A percentile compares a stretch with the other conserved stretches of the same genome.
Conservation (phyloP, 345 rosid species). For the Lepidium didymum region DNA sequence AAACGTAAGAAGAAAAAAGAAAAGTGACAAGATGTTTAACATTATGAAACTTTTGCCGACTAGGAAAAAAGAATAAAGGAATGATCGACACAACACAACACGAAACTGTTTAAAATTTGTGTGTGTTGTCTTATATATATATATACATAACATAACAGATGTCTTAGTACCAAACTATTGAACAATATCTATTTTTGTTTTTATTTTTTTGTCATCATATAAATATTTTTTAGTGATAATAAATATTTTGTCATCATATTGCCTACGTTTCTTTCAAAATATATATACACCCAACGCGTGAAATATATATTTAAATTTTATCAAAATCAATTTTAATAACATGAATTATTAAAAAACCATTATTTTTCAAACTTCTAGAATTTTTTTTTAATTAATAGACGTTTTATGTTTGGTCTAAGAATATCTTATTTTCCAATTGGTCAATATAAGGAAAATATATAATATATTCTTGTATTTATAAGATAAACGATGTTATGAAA, state of each 20-base stretch:
- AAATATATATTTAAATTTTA: not conserved
- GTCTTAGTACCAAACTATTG: slow-evolving; percentile 20
- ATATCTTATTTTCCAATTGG: not conserved
- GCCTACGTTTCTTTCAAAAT: slow-evolving; percentile 2
- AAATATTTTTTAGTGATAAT: no score
- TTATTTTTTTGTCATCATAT: slow-evolving; percentile 5
- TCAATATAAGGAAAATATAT: not conserved
- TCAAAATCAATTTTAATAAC: no score
- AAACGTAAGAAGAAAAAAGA: slow-evolving; percentile 18
- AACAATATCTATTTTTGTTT: not conserved
- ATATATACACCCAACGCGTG: slow-evolving; percentile 12
- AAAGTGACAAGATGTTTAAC: slow-evolving; percentile 9
- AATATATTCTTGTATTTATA: not conserved
- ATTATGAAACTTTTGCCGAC: slow-evolving; percentile 19
- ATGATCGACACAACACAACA: slow-evolving; percentile 3
- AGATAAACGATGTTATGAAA: not conserved
- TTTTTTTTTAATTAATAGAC: not conserved
- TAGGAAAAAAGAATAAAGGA: not conserved
- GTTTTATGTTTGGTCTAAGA: not conserved
- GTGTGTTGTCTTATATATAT: no score
- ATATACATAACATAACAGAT: not conserved
- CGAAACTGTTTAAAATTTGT: not conserved
- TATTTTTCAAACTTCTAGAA: not conserved
- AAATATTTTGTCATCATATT: not conserved
- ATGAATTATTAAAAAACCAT: no score